A percentile compares a stretch with the other conserved stretches of the same genome.
These are phyloP conservation scores for Vigna nakashimae DNA, from an alignment of 306 rosid genomes.

Conservation along the genomic window DNA sequence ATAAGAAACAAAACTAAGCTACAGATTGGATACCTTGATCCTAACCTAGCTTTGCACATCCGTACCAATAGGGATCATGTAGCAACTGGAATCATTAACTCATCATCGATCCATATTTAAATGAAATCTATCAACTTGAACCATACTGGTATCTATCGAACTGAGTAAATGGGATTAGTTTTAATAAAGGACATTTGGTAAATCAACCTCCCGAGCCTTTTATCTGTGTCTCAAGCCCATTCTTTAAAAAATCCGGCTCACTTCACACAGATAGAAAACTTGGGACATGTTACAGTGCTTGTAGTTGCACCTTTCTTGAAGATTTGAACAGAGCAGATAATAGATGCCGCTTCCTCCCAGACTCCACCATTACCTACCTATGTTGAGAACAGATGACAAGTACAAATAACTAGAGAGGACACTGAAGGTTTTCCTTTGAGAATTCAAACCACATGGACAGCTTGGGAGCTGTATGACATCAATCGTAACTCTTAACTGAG, in stretches of 20 bases:
- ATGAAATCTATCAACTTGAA: not conserved
- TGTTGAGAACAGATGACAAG: not conserved
- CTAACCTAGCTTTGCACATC: not conserved
- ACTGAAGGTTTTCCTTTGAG: constrained; percentile 2
- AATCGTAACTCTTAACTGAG: not conserved
- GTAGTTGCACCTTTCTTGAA: not conserved
- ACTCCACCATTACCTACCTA: not conserved
- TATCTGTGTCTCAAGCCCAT: not conserved
- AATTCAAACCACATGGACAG: constrained; percentile 3
- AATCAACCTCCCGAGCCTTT: not conserved
- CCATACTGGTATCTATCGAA: constrained; percentile 7
- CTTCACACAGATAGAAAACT: not conserved
- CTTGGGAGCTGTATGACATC: not conserved
- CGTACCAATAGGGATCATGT: not conserved
- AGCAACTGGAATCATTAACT: not conserved
- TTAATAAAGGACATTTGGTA: constrained; percentile 2
- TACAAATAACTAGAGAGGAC: not conserved
- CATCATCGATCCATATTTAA: not conserved
- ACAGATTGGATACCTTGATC: constrained; percentile 5
- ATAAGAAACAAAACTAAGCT: constrained; percentile 1
- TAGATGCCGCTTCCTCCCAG: constrained; percentile 16
- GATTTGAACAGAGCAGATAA: constrained; percentile 8
- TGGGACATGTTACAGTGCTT: constrained; percentile 4
- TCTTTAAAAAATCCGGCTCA: constrained; percentile 12
- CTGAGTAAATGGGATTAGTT: not conserved